Conservation (phyloP, 331 rosid species). For the Spiraea crenata region DNA sequence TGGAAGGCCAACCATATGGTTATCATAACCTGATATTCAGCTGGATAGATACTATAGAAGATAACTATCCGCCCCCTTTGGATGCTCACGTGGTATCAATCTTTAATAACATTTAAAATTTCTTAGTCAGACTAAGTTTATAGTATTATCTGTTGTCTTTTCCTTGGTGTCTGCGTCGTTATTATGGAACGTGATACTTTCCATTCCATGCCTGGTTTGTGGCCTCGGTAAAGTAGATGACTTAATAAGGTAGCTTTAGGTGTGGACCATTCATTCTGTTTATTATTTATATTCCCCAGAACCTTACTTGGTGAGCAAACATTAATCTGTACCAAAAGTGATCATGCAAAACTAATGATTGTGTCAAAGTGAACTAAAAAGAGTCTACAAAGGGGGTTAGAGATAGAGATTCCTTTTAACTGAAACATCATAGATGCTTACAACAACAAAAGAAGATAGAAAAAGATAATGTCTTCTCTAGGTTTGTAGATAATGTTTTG, state of each 20-base stretch:
- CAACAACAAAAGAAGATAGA: not conserved
- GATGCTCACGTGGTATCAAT: conserved; percentile 84
- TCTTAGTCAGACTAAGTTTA: conserved; percentile 18
- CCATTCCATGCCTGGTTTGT: not conserved
- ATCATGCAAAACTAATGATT: not conserved
- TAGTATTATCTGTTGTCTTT: not conserved
- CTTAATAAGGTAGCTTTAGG: not conserved
- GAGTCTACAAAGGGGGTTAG: not conserved
- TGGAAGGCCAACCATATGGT: conserved; percentile 87
- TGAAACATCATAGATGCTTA: not conserved
- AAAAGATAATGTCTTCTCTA: not conserved
- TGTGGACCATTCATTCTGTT: not conserved
- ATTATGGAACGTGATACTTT: not conserved
- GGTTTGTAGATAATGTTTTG: not conserved
- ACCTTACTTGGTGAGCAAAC: not conserved
- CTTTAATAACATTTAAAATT: conserved; percentile 6
- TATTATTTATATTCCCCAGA: not conserved
- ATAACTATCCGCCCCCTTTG: conserved; percentile 95
- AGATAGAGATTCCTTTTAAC: not conserved
- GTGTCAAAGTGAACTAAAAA: not conserved
- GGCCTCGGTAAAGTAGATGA: not conserved
- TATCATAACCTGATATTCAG: conserved; percentile 95
- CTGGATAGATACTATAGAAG: conserved; percentile 84
- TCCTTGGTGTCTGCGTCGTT: not conserved
- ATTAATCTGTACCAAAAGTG: not conserved